phyloP scores from a whole-genome alignment of 768 basidiomycete genomes.

The Tylopilus balloui region DNA sequence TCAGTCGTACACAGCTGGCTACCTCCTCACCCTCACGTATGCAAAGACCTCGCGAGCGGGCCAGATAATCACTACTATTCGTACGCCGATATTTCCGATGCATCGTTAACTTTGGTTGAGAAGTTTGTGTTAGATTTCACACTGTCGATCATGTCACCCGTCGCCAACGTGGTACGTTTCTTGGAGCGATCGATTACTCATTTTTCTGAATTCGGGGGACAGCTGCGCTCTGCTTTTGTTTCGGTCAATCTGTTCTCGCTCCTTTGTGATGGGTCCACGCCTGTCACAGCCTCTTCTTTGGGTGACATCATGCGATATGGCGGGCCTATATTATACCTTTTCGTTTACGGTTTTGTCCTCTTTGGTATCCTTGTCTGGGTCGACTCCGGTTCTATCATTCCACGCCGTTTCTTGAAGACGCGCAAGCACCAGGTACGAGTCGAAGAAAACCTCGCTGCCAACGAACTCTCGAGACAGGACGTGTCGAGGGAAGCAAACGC shows the following conservation, averaged over 20 bases:
- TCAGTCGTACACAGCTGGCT: conserved; percentile 61
- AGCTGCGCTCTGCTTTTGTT: conserved; percentile 69
- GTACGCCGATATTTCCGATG: conserved; percentile 26
- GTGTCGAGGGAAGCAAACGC: conserved; percentile 50
- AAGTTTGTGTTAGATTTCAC: conserved; percentile 48
- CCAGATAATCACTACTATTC: conserved; percentile 55
- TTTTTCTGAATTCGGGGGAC: neutral
- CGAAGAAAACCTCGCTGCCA: conserved; percentile 12
- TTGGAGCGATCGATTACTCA: neutral
- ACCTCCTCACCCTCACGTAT: conserved; percentile 71
- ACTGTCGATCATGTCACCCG: conserved; percentile 60
- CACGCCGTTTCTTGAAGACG: conserved; percentile 33
- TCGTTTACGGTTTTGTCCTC: conserved; percentile 54
- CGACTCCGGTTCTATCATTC: conserved; percentile 60
- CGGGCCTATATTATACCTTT: conserved; percentile 71
- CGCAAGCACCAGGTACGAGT: conserved; percentile 12
- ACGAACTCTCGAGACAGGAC: conserved; percentile 38
- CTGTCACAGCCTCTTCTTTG: conserved; percentile 44
- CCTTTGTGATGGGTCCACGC: conserved; percentile 54
- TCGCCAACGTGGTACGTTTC: conserved; percentile 58
- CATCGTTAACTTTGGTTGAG: neutral
- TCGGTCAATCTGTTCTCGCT: conserved; percentile 75
- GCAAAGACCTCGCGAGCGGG: conserved; percentile 54
- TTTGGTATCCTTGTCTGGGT: conserved; percentile 64
- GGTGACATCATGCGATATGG: conserved; percentile 59